A percentile compares a stretch with the other conserved stretches of the same genome.
Conservation (phyloP, 2,329 filamentous ascomycete genomes). For the Teratosphaeria zuluensis region DNA sequence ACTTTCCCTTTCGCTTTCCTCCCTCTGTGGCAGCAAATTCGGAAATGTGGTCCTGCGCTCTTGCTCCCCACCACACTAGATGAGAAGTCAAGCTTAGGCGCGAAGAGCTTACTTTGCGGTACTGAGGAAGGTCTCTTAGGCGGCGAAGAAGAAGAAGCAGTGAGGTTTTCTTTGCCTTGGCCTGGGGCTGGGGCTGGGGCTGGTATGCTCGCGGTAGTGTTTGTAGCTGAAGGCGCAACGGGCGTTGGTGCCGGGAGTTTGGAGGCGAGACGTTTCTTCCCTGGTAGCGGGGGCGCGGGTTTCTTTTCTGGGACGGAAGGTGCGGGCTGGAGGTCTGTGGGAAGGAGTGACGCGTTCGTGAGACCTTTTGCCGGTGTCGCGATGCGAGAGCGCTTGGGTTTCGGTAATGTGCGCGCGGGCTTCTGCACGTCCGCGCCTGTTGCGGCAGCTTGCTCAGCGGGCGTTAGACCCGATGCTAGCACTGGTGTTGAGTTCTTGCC, state of each 20-base stretch:
- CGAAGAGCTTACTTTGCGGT: constrained; percentile 7
- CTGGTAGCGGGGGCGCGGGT: background rate
- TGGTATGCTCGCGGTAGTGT: background rate
- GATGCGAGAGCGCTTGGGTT: constrained; percentile 18
- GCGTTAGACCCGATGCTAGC: constrained; percentile 1
- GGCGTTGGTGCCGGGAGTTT: constrained; percentile 12
- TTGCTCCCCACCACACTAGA: background rate
- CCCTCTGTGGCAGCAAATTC: background rate
- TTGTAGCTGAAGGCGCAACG: background rate
- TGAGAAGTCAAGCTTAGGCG: constrained; percentile 18
- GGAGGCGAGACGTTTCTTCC: background rate
- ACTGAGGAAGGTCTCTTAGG: constrained; percentile 17
- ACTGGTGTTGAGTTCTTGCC: constrained; percentile 4
- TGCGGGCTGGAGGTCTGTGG: background rate
- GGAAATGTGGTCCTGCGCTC: background rate
- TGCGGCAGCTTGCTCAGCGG: background rate
- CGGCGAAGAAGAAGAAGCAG: constrained; percentile 22
- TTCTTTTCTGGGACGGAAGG: constrained; percentile 6
- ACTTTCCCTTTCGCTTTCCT: background rate
- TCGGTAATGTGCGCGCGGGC: background rate
- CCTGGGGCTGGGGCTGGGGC: too few species aligned
- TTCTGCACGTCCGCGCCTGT: background rate
- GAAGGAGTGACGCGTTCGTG: constrained; percentile 3
- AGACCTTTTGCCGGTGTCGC: constrained; percentile 26
- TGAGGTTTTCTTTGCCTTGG: constrained; percentile 17